These are phyloP conservation scores for Plasmodium falciparum DNA, from an alignment of 169 alveolate genomes.

Conservation along the genomic window DNA sequence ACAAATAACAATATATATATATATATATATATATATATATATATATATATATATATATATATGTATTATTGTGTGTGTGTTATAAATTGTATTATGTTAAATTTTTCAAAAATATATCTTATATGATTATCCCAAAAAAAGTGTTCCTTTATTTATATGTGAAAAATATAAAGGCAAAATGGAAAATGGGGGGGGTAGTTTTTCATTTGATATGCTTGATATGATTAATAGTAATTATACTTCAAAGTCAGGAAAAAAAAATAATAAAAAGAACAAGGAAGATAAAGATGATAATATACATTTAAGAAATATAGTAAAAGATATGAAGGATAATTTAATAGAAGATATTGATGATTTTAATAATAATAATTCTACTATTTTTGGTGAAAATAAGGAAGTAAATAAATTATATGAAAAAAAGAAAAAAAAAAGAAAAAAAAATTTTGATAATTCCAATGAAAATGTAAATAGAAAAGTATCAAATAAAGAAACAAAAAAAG, in stretches of 20 bases:
- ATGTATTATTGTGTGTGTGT: no score
- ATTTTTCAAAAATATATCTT: no score
- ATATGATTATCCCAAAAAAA: no score
- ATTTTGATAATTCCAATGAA: no score
- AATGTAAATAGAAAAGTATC: not conserved
- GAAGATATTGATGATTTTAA: not conserved
- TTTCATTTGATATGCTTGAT: constrained; percentile 67
- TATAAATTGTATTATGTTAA: no score
- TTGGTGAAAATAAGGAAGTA: not conserved
- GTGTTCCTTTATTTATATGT: no score
- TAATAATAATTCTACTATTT: not conserved
- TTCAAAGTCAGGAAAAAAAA: not conserved
- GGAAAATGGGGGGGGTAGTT: constrained; percentile 13
- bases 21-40: no score
- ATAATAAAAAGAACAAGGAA: not conserved
- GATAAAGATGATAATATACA: not conserved
- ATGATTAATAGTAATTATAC: constrained; percentile 5
- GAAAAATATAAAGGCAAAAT: not conserved
- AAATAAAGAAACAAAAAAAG: not conserved
- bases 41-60: no score
- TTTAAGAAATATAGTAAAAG: not conserved
- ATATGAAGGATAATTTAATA: not conserved
- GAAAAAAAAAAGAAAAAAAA: no score
- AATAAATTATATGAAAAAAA: not conserved
- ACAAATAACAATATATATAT: no score